Base-by-base conservation (phyloP, 495 filamentous ascomycete species). In the Echria macrotheca region DNA sequence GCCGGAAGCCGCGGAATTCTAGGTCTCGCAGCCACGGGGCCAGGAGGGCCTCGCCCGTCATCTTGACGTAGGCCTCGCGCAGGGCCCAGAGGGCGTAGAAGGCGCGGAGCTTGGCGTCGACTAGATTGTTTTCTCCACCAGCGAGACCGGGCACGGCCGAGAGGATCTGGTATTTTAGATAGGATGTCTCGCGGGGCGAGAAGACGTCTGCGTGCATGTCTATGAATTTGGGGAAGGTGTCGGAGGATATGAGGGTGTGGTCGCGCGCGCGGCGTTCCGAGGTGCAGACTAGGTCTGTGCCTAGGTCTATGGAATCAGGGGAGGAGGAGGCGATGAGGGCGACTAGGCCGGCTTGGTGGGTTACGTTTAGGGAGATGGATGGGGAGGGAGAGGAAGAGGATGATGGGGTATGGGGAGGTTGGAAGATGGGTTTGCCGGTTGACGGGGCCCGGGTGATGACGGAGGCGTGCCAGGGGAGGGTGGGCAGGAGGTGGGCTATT, bases 51-150 rank as follows among this genome's bases (percentile, higher is more conserved):
- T 95, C 89, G 23, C 90, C 90, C 7, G 87, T 89, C 78, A 96
- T 80, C 76, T 96, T 96, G 53, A 96, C 81, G 68, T 90, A 96
- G 1, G 90, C 86, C 68, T 96, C 90, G 55, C 93, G 86, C 45
- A 93, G 73, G 46, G 84, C 88, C 87, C 88, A 96, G 54, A 85
- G 86, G 2, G 89, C 81, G 58, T 93, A 95, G 65, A 96, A 96
- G 4, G 81, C 70, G 2, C 90, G 74, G 33, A 94, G 70, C 58
- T 64, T 65, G 28, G 47, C 64, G 39, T 69, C 68, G 3, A 53
- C 31, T 2, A 54, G 46, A 40, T 47, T 23, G 50, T 51, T 18
- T 50, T 48, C 2, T 55, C 44, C 14, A 25, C 17, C 31, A 15
- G 48, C 33, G 15, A 66, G 46, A 22, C 56, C 63, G 25, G 61